Evolutionary conservation across 2,329 filamentous ascomycete species (phyloP).

Genomic region (Fusarium incarnatum): DNA sequence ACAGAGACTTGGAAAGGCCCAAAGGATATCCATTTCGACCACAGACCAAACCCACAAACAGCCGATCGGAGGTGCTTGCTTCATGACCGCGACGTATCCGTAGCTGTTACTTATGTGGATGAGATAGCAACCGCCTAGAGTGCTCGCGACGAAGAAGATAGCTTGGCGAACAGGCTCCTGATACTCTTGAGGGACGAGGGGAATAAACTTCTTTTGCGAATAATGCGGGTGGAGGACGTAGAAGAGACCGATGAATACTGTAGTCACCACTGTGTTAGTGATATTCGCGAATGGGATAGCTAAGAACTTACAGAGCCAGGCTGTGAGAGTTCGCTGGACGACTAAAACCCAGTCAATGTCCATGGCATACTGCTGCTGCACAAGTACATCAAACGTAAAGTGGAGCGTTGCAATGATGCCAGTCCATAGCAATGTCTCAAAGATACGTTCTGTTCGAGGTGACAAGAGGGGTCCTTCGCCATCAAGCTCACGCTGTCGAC

Average conservation of each 20-base stretch:
- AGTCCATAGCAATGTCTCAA: constrained; percentile 69
- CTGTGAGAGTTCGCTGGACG: constrained; percentile 62
- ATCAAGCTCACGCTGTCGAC: constrained; percentile 51
- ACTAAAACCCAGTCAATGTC: constrained; percentile 71
- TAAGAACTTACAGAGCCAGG: constrained; percentile 61
- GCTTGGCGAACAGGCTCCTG: constrained; percentile 64
- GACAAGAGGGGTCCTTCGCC: constrained; percentile 54
- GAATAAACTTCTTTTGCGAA: constrained; percentile 62
- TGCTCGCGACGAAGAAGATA: constrained; percentile 72
- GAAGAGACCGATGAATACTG: constrained; percentile 67
- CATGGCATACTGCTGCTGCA: constrained; percentile 81
- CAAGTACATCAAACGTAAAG: constrained; percentile 81
- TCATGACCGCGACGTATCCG: constrained; percentile 90
- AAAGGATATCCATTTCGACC: constrained; percentile 81
- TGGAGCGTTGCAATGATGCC: constrained; percentile 77
- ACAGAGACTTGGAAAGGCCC: constrained; percentile 68
- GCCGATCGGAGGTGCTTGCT: constrained; percentile 87
- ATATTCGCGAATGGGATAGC: background rate
- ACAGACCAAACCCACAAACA: constrained; percentile 95
- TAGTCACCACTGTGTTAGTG: background rate
- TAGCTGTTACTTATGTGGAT: constrained; percentile 83
- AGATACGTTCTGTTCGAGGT: constrained; percentile 61
- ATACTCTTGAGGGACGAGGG: constrained; percentile 59
- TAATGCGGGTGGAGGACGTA: constrained; percentile 67
- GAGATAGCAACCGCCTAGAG: constrained; percentile 78